Percentiles rank a stretch among this genome's conserved stretches.
Evolutionary conservation across 163 green algal genomes (phyloP).

Genomic region (Scenedesmus sp.): DNA sequence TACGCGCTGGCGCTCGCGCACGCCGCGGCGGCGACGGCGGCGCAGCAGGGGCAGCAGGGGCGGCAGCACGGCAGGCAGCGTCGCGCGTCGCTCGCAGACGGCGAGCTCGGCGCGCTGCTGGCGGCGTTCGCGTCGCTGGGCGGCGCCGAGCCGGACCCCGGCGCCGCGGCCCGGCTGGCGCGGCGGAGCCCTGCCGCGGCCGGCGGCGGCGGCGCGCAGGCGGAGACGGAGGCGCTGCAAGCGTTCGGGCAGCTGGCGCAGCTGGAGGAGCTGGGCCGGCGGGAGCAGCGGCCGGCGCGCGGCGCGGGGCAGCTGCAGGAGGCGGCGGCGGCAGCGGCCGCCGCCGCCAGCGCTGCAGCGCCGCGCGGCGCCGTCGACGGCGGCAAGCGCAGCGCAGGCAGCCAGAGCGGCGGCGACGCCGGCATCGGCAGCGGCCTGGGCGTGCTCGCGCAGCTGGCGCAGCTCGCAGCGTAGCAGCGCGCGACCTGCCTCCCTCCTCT

Average conservation of each 20-base stretch:
- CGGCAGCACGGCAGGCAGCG: no score
- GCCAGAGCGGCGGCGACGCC: background rate
- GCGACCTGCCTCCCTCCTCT: no score
- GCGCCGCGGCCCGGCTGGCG: background rate
- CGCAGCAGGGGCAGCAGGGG: background rate
- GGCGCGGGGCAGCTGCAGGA: background rate
- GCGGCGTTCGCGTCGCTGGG: conserved; percentile 9
- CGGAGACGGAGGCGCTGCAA: conserved; percentile 11
- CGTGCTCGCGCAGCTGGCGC: no score
- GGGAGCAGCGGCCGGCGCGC: no score
- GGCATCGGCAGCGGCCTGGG: conserved; percentile 1
- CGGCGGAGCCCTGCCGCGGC: background rate
- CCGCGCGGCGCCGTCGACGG: background rate
- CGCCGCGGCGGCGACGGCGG: background rate
- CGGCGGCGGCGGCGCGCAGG: background rate
- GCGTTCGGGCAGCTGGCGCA: conserved; percentile 28
- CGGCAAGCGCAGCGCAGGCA: background rate
- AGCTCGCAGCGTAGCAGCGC: no score
- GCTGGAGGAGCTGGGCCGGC: background rate
- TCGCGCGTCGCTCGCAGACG: background rate
- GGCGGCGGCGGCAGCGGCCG: background rate
- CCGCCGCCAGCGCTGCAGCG: background rate
- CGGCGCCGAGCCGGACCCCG: background rate
- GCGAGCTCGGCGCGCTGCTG: conserved; percentile 15
- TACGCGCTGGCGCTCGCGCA: conserved; percentile 34